phyloP scores from a whole-genome alignment of 139 green algal species.

The Closterium sp. region DNA sequence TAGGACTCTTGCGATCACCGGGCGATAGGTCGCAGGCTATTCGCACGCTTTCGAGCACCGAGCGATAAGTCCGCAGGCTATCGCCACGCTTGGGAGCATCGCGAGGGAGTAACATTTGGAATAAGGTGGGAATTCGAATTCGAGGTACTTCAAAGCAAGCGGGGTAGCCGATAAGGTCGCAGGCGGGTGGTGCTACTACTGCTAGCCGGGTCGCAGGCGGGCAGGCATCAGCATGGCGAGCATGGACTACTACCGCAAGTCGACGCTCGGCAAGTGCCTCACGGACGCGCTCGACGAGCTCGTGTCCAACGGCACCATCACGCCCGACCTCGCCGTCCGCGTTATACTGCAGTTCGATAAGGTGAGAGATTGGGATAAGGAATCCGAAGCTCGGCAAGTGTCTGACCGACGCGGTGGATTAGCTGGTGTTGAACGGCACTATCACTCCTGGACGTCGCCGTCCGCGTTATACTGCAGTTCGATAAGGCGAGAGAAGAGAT shows the following conservation, averaged over 20 bases:
- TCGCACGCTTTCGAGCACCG: too few relatives aligned
- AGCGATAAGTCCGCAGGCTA: too few relatives aligned
- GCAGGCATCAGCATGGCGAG: slow-evolving; percentile 10
- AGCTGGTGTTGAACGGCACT: slow-evolving; percentile 39
- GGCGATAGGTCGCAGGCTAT: too few relatives aligned
- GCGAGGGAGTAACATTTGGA: not conserved
- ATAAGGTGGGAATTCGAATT: not conserved
- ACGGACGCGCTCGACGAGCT: slow-evolving; percentile 56
- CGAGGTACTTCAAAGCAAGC: not conserved
- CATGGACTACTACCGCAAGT: slow-evolving; percentile 54
- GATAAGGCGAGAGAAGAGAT: slow-evolving; percentile 55
- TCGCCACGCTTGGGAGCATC: not conserved
- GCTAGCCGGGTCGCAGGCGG: not conserved
- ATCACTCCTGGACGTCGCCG: slow-evolving; percentile 43
- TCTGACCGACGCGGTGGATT: slow-evolving; percentile 52
- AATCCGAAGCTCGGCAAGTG: slow-evolving; percentile 47
- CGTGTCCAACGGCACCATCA: slow-evolving; percentile 27
- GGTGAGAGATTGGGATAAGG: too few relatives aligned
- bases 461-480: slow-evolving; percentile 55
- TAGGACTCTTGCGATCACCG: not conserved
- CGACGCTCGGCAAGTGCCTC: slow-evolving; percentile 47
- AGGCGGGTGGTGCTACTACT: too few relatives aligned
- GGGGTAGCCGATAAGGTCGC: not conserved
- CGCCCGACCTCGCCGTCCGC: slow-evolving; percentile 51
- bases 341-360: slow-evolving; percentile 56